These are phyloP conservation scores for Cutaneotrichosporon cavernicola DNA, from an alignment of 1,284 basidiomycete species.

Conservation along the genomic window DNA sequence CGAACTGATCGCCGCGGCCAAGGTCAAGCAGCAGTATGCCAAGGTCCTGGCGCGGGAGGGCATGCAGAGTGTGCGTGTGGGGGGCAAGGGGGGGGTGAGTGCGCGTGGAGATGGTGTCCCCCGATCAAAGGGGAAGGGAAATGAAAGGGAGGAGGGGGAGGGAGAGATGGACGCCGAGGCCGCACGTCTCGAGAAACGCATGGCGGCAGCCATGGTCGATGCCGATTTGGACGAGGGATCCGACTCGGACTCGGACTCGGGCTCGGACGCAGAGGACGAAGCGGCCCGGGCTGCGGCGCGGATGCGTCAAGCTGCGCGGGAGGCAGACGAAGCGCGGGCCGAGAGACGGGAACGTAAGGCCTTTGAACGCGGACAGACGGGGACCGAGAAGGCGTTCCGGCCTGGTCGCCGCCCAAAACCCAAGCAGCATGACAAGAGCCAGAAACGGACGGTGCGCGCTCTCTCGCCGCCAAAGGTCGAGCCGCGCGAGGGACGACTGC, in stretches of 20 bases:
- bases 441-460: slow-evolving; percentile 16
- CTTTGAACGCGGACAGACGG: neutral
- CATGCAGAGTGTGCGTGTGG: slow-evolving; percentile 42
- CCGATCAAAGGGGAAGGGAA: slow-evolving; percentile 8
- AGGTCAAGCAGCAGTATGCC: slow-evolving; percentile 57
- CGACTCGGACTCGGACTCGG: slow-evolving; percentile 14
- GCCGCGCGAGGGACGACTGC: slow-evolving; percentile 17
- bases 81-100: slow-evolving; percentile 22
- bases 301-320: neutral
- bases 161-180: neutral
- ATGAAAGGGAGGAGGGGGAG: slow-evolving; percentile 16
- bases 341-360: neutral
- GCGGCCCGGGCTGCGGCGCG: slow-evolving; percentile 10
- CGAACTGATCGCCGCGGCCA: slow-evolving; percentile 57
- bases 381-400: neutral
- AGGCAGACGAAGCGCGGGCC: slow-evolving; percentile 5
- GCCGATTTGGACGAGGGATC: slow-evolving; percentile 5
- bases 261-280: slow-evolving; percentile 13
- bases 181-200: neutral
- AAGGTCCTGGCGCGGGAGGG: slow-evolving; percentile 55
- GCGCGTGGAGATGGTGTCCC: slow-evolving; percentile 5
- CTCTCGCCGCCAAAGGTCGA: slow-evolving; percentile 14
- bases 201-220: slow-evolving; percentile 4
- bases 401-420: slow-evolving; percentile 1
- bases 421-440: slow-evolving; percentile 7